Evolutionary conservation across 257 asterid genomes (phyloP).

Genomic region (Ligustrum vulgare): DNA sequence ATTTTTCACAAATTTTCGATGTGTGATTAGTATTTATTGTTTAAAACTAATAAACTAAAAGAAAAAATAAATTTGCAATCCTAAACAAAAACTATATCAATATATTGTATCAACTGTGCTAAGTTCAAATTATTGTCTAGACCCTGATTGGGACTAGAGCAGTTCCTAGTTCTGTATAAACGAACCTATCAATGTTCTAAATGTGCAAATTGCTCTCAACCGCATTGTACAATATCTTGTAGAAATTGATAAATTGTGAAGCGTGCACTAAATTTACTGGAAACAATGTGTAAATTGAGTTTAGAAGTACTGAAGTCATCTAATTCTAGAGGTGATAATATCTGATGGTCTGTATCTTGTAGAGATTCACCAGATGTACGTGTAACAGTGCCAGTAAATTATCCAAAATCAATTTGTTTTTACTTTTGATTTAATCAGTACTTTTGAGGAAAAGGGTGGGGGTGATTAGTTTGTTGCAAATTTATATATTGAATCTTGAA

Average conservation of each 20-base stretch:
- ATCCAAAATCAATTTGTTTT: neutral
- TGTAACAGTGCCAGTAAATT: neutral
- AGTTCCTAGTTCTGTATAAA: neutral
- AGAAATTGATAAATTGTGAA: neutral
- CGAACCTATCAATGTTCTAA: neutral
- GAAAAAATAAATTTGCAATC: too few species aligned
- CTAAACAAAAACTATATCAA: too few species aligned
- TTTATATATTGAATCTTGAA: slow-evolving; percentile 8
- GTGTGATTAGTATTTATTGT: too few species aligned
- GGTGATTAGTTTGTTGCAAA: neutral
- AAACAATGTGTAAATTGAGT: neutral
- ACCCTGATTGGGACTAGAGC: neutral
- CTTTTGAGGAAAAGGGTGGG: neutral
- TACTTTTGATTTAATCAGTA: neutral
- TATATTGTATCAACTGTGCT: too few species aligned
- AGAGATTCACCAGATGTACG: neutral
- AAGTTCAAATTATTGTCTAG: too few species aligned
- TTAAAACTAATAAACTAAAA: too few species aligned
- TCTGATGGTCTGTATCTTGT: neutral
- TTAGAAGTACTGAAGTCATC: neutral
- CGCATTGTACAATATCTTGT: neutral
- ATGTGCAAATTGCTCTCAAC: neutral
- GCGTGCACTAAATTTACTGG: slow-evolving; percentile 1
- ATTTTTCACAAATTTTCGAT: too few species aligned
- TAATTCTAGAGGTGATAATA: neutral